Percentiles rank a stretch among this genome's conserved stretches.
These are phyloP conservation scores for Hibiscus mutabilis DNA, from an alignment of 345 rosid species.

Conservation along the genomic window DNA sequence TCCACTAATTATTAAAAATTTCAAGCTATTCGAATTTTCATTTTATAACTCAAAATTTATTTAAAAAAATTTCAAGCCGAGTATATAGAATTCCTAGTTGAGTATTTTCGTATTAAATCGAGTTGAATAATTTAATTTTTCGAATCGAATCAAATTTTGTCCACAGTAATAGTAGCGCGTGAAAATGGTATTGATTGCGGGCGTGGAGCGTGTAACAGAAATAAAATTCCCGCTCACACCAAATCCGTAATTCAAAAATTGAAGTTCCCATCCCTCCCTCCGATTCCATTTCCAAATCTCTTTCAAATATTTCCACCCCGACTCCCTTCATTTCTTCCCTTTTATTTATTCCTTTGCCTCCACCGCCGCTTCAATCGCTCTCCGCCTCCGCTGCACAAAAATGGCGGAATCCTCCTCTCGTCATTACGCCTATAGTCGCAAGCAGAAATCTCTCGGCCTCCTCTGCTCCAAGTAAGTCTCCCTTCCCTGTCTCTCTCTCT, in stretches of 20 bases:
- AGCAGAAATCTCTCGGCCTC: constrained; percentile 88
- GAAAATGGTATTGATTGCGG: background rate
- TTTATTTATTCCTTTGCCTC: background rate
- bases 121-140: too few species aligned
- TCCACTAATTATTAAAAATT: too few species aligned
- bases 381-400: background rate
- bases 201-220: background rate
- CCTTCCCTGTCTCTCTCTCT: background rate
- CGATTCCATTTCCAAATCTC: background rate
- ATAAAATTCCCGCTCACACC: background rate
- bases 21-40: too few species aligned
- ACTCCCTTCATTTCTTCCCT: background rate
- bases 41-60: too few species aligned
- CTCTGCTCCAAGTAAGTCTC: constrained; percentile 66
- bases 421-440: constrained; percentile 64
- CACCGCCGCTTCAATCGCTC: constrained; percentile 1
- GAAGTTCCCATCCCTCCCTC: background rate
- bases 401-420: constrained; percentile 40
- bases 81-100: too few species aligned
- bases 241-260: background rate
- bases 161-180: background rate
- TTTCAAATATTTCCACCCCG: background rate
- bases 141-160: too few species aligned
- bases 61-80: too few species aligned
- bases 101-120: too few species aligned